Conservation (phyloP, 2,329 filamentous ascomycete species). For the Trichophyton rubrum region DNA sequence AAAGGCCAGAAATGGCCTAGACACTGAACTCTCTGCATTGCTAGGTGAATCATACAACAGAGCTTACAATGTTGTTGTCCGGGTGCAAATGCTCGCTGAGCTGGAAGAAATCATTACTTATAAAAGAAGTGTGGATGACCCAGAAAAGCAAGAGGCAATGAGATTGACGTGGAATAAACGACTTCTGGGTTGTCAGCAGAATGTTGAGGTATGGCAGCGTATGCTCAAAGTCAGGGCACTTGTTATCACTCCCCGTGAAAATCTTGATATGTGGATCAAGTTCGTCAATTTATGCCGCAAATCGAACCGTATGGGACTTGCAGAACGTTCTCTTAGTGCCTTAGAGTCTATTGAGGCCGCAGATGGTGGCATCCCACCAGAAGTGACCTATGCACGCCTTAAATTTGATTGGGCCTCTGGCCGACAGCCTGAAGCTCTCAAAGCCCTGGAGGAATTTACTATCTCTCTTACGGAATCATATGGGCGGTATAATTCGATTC, state of each 20-base stretch:
- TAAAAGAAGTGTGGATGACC: conserved; percentile 72
- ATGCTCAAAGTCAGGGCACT: conserved; percentile 92
- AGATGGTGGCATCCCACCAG: conserved; percentile 44
- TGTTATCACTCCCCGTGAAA: conserved; percentile 82
- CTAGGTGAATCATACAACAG: conserved; percentile 98
- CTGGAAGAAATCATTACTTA: conserved; percentile 96
- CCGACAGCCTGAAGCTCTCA: conserved; percentile 49
- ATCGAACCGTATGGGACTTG: conserved; percentile 82
- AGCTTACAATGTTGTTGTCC: conserved; percentile 93
- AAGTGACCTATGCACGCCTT: conserved; percentile 89
- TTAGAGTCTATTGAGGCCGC: conserved; percentile 56
- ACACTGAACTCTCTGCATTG: conserved; percentile 87
- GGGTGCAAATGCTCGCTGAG: conserved; percentile 97
- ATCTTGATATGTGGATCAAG: conserved; percentile 99
- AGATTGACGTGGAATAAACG: conserved; percentile 91
- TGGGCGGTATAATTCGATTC: conserved; percentile 30
- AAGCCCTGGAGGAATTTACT: conserved; percentile 51
- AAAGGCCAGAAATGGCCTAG: conserved; percentile 81
- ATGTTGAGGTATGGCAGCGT: conserved; percentile 95
- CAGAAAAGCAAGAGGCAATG: conserved; percentile 80
- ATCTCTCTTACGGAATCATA: conserved; percentile 48
- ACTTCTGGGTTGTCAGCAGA: conserved; percentile 86
- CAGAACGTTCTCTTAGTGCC: conserved; percentile 86
- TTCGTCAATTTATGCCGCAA: conserved; percentile 97
- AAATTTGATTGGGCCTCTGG: conserved; percentile 93